Evolutionary conservation across 768 basidiomycete species (phyloP).

Genomic region (Crassisporium funariophilum): DNA sequence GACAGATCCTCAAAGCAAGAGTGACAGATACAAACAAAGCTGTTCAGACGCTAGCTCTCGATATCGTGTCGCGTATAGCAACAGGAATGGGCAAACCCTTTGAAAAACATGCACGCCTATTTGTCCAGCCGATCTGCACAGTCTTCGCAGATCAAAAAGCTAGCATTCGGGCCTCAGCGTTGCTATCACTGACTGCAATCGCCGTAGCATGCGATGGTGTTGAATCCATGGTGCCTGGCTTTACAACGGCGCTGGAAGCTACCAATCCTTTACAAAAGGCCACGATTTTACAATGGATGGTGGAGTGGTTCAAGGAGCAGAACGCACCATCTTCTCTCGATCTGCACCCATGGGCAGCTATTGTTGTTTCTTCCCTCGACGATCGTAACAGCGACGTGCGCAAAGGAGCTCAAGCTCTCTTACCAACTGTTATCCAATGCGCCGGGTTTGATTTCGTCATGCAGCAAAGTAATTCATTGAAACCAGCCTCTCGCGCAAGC

Average conservation of each 20-base stretch:
- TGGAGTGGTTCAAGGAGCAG: conserved; percentile 75
- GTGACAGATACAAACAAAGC: conserved; percentile 93
- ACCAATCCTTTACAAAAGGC: conserved; percentile 87
- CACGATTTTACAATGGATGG: conserved; percentile 77
- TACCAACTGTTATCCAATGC: conserved; percentile 72
- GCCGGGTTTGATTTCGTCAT: conserved; percentile 86
- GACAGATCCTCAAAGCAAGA: conserved; percentile 82
- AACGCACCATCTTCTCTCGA: conserved; percentile 60
- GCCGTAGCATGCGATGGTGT: conserved; percentile 82
- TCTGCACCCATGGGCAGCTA: conserved; percentile 64
- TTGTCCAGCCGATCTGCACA: conserved; percentile 74
- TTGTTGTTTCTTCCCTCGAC: conserved; percentile 79
- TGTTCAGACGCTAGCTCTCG: conserved; percentile 87
- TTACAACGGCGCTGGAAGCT: conserved; percentile 81
- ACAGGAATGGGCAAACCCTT: conserved; percentile 95
- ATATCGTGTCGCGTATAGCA: conserved; percentile 88
- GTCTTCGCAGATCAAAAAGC: conserved; percentile 94
- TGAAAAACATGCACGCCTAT: conserved; percentile 83
- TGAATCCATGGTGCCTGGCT: conserved; percentile 77
- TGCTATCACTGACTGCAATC: conserved; percentile 81
- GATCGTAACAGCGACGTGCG: conserved; percentile 91
- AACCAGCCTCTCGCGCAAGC: conserved; percentile 85
- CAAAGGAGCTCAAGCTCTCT: conserved; percentile 82
- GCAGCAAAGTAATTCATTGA: conserved; percentile 83
- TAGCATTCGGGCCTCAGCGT: conserved; percentile 75